Conservation (phyloP, 2,329 filamentous ascomycete genomes). For the Chrysoporthe cubensis region DNA sequence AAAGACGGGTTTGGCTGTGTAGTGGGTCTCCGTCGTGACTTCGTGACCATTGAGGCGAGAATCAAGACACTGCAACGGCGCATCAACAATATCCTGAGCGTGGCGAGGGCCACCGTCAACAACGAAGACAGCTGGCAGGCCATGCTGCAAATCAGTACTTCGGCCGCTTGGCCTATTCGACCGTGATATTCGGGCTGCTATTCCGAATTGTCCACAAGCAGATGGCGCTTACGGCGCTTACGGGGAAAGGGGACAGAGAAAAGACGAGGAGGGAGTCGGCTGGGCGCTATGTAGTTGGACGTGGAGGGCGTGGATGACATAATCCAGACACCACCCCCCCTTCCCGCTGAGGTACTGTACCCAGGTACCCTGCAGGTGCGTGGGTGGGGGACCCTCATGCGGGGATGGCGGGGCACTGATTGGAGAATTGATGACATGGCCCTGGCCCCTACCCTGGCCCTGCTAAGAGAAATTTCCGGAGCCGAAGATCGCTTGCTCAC, state of each 20-base stretch:
- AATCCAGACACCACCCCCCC: too few relatives aligned
- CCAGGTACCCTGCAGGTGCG: background rate
- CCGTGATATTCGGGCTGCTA: background rate
- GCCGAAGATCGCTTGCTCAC: background rate
- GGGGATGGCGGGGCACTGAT: background rate
- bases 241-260: too few relatives aligned
- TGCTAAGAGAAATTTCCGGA: conserved; percentile 5
- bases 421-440: background rate
- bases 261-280: too few relatives aligned
- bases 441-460: background rate
- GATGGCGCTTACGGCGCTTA: too few relatives aligned
- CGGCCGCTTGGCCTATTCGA: background rate
- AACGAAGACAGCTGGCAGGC: conserved; percentile 1
- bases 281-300: too few relatives aligned
- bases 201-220: background rate
- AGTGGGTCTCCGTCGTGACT: background rate
- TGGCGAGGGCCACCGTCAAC: conserved; percentile 7
- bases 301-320: too few relatives aligned
- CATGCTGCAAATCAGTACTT: conserved; percentile 3
- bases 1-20: background rate
- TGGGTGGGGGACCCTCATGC: background rate
- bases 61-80: conserved; percentile 1
- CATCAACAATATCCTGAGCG: background rate
- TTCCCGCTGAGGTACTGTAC: background rate
- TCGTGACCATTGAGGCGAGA: background rate